These are phyloP conservation scores for Candida frijolesensis DNA, from an alignment of 1,139 yeast genomes.

Conservation along the genomic window DNA sequence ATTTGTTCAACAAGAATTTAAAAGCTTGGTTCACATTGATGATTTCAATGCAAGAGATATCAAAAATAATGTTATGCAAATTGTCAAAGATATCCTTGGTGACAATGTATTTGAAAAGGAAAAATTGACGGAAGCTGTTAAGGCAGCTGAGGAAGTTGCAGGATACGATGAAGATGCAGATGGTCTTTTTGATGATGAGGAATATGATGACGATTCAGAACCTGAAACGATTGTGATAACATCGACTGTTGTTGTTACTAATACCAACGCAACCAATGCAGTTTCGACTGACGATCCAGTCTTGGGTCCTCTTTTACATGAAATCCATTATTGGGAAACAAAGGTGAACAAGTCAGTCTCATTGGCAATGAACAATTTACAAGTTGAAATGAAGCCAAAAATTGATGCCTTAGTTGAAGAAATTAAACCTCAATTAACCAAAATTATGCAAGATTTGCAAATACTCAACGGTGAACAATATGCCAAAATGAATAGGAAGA, in stretches of 20 bases:
- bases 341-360: conserved; percentile 44
- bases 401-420: conserved; percentile 34
- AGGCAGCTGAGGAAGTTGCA: conserved; percentile 14
- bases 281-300: conserved; percentile 16
- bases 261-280: conserved; percentile 11
- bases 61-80: conserved; percentile 20
- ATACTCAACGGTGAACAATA: conserved; percentile 46
- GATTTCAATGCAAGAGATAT: conserved; percentile 17
- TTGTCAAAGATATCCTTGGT: conserved; percentile 25
- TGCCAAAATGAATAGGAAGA: conserved; percentile 45
- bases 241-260: conserved; percentile 31
- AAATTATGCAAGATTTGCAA: conserved; percentile 44
- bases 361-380: conserved; percentile 45
- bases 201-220: conserved; percentile 17
- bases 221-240: conserved; percentile 30
- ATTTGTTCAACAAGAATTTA: conserved; percentile 33
- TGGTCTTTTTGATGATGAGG: conserved; percentile 14
- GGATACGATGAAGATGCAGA: conserved; percentile 6
- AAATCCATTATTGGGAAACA: conserved; percentile 32
- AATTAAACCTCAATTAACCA: conserved; percentile 40
- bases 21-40: conserved; percentile 27
- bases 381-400: conserved; percentile 39
- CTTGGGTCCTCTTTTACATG: conserved; percentile 28
- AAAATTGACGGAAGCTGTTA: conserved; percentile 15
- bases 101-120: conserved; percentile 9